Conservation (phyloP, 2,329 filamentous ascomycete genomes). For the Fusarium sp. region DNA sequence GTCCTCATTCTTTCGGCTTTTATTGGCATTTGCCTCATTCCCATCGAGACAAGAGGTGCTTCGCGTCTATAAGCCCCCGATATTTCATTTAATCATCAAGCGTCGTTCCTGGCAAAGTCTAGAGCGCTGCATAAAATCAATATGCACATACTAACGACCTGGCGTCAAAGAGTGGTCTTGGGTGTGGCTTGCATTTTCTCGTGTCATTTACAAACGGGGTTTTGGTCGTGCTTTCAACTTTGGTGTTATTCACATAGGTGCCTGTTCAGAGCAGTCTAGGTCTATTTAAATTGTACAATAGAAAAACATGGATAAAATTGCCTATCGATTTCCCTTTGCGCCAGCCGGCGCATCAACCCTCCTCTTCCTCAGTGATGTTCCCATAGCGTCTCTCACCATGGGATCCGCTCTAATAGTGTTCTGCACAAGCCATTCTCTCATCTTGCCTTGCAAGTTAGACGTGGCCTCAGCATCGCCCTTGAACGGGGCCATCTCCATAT, state of each 20-base stretch:
- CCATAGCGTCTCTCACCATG: slow-evolving; percentile 84
- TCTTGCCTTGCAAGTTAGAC: slow-evolving; percentile 70
- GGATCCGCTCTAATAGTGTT: slow-evolving; percentile 84
- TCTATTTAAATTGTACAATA: slow-evolving; percentile 38
- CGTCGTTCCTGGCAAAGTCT: not conserved
- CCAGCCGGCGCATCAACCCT: slow-evolving; percentile 72
- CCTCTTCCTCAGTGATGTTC: slow-evolving; percentile 72
- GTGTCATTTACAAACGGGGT: slow-evolving; percentile 20
- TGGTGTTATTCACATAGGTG: slow-evolving; percentile 24
- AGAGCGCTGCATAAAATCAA: slow-evolving; percentile 10
- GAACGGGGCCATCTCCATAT: slow-evolving; percentile 85
- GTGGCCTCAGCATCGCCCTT: slow-evolving; percentile 75
- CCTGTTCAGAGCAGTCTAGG: slow-evolving; percentile 20
- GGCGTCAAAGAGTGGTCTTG: slow-evolving; percentile 42
- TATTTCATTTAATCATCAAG: slow-evolving; percentile 8
- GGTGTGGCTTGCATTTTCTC: slow-evolving; percentile 30
- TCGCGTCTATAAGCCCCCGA: slow-evolving; percentile 61
- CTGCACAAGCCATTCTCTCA: slow-evolving; percentile 89
- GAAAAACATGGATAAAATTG: slow-evolving; percentile 8
- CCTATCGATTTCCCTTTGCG: slow-evolving; percentile 63
- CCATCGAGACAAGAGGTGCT: slow-evolving; percentile 72
- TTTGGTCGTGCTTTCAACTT: slow-evolving; percentile 14
- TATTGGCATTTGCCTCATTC: slow-evolving; percentile 69
- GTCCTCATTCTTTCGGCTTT: slow-evolving; percentile 69
- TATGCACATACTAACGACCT: slow-evolving; percentile 38